Evolutionary conservation across 345 rosid species (phyloP).

Genomic region (Eucalyptus regnans): DNA sequence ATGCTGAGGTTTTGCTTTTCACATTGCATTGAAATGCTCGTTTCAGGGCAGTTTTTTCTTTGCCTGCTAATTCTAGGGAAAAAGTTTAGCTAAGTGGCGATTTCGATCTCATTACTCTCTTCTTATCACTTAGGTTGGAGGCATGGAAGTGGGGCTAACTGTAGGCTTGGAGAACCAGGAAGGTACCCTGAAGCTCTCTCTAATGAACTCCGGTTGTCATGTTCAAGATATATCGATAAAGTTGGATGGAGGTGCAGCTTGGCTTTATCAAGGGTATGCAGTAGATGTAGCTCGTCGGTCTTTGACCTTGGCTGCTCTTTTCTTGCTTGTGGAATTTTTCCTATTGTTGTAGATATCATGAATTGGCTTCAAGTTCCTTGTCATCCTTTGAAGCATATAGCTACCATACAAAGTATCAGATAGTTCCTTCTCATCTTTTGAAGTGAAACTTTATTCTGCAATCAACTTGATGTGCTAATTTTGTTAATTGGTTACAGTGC

Average conservation of each 20-base stretch:
- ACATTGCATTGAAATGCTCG: neutral
- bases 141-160: slow-evolving; percentile 94
- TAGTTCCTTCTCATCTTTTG: neutral
- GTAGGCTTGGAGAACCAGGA: slow-evolving; percentile 58
- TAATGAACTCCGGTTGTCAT: slow-evolving; percentile 70
- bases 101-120: slow-evolving; percentile 23
- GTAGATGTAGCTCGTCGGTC: neutral
- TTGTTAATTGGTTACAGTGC: neutral
- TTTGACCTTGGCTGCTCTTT: neutral
- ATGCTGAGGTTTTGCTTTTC: neutral
- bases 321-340: neutral
- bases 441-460: neutral
- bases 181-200: slow-evolving; percentile 69
- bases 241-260: slow-evolving; percentile 90
- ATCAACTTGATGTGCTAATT: neutral
- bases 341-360: neutral
- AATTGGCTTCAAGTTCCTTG: neutral
- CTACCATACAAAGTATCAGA: neutral
- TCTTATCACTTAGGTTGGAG: slow-evolving; percentile 81
- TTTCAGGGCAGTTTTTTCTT: neutral
- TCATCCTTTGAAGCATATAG: neutral
- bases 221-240: slow-evolving; percentile 58
- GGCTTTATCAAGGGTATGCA: slow-evolving; percentile 95
- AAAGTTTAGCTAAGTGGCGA: neutral
- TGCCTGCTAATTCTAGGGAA: neutral